Evolutionary conservation across 257 asterid species (phyloP).

Genomic region (Gynochthodes officinalis): DNA sequence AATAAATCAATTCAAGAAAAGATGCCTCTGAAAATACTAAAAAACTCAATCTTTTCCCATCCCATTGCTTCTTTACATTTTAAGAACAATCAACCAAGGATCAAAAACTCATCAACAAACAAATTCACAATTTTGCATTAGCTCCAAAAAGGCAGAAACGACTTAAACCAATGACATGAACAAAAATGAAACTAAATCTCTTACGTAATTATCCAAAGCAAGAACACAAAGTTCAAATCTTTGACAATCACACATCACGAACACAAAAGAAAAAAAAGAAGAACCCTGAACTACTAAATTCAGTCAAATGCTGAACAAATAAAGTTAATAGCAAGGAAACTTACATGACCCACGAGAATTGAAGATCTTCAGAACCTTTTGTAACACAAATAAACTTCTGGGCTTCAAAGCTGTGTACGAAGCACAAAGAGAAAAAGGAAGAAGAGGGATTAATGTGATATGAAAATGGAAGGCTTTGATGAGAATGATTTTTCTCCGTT

Average conservation of each 20-base stretch:
- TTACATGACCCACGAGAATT: constrained; percentile 40
- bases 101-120: background rate
- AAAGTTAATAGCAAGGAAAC: constrained; percentile 37
- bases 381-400: constrained; percentile 16
- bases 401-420: constrained; percentile 3
- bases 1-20: background rate
- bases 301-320: constrained; percentile 18
- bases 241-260: background rate
- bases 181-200: constrained; percentile 5
- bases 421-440: no score
- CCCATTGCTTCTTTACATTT: background rate
- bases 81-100: background rate
- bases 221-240: constrained; percentile 7
- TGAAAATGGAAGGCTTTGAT: constrained; percentile 27
- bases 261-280: constrained; percentile 12
- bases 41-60: constrained; percentile 1
- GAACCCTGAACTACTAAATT: constrained; percentile 26
- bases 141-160: constrained; percentile 4
- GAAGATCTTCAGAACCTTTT: constrained; percentile 20
- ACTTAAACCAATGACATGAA: background rate
- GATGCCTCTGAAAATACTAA: background rate
- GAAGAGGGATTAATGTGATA: constrained; percentile 26
- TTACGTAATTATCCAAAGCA: background rate
- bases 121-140: background rate
- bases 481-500: constrained; percentile 29